A percentile compares a stretch with the other conserved stretches of the same genome.
Conservation (phyloP, 2,329 filamentous ascomycete genomes). For the Talaromyces sp. region DNA sequence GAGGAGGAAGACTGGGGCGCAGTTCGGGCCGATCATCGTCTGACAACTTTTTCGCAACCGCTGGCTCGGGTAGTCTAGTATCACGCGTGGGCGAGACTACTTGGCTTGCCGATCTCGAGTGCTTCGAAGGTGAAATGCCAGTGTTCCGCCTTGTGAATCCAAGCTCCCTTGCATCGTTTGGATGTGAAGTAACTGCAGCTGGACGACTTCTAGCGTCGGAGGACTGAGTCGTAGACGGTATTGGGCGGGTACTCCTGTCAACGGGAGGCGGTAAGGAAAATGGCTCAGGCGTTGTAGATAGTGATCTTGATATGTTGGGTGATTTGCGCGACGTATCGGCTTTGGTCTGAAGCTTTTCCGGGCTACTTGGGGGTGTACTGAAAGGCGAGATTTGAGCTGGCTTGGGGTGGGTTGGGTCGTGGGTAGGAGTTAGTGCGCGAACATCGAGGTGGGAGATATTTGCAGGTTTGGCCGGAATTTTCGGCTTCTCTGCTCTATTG, state of each 20-base stretch:
- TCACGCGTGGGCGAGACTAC: conserved; percentile 28
- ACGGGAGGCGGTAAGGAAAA: conserved; percentile 31
- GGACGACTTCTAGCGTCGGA: conserved; percentile 26
- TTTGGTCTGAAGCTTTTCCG: conserved; percentile 53
- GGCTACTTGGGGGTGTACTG: conserved; percentile 77
- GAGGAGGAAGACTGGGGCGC: conserved; percentile 52
- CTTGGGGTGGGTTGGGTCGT: conserved; percentile 27
- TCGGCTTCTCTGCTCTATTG: conserved; percentile 78
- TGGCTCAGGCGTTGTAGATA: conserved; percentile 29
- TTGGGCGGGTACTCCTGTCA: conserved; percentile 29
- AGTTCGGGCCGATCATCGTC: conserved; percentile 38
- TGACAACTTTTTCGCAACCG: conserved; percentile 40
- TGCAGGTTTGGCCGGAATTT: conserved; percentile 54
- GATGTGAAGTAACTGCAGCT: conserved; percentile 18
- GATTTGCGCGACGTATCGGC: conserved; percentile 15
- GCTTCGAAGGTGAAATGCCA: neutral
- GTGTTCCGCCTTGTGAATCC: conserved; percentile 28
- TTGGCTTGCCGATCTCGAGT: conserved; percentile 28
- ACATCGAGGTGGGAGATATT: conserved; percentile 34
- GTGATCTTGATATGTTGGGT: conserved; percentile 23
- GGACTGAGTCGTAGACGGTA: conserved; percentile 18
- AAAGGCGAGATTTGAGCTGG: conserved; percentile 70
- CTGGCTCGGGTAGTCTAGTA: conserved; percentile 43
- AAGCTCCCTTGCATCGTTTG: conserved; percentile 32
- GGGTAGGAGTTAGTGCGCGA: conserved; percentile 29